Evolutionary conservation across 768 basidiomycete species (phyloP).

Genomic region (Pulveroboletus sp.): DNA sequence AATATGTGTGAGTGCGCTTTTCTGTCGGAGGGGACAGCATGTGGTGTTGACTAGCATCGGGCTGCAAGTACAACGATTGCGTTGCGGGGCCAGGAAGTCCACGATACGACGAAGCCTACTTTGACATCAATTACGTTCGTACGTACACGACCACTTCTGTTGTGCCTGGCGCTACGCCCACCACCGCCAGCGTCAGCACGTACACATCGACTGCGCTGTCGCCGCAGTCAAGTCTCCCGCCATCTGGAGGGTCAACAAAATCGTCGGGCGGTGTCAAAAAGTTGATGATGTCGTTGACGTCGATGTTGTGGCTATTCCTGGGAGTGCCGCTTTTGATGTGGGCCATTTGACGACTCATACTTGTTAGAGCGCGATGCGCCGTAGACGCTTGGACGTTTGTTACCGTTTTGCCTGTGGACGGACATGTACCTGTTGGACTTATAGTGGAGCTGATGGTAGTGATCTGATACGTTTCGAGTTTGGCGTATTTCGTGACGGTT

Average conservation of each 20-base stretch:
- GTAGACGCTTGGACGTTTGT: no score
- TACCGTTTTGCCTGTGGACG: no score
- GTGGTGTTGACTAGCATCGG: background rate
- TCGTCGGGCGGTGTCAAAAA: background rate
- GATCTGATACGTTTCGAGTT: no score
- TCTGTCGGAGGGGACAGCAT: background rate
- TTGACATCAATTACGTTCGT: conserved; percentile 63
- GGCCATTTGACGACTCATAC: conserved; percentile 1
- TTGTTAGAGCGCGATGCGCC: no score
- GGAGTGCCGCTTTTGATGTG: conserved; percentile 4
- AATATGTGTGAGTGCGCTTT: conserved; percentile 34
- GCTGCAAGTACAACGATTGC: conserved; percentile 44
- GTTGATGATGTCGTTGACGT: background rate
- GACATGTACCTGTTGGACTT: no score
- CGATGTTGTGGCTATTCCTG: background rate
- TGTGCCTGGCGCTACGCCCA: conserved; percentile 6
- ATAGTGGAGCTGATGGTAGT: no score
- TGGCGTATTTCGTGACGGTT: no score
- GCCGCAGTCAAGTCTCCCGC: background rate
- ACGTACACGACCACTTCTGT: conserved; percentile 41
- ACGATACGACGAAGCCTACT: conserved; percentile 57
- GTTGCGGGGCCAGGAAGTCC: conserved; percentile 52
- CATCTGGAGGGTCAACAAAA: background rate
- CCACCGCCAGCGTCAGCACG: background rate
- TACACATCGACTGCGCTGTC: background rate